Percentiles rank a stretch among this genome's conserved stretches.
These are phyloP conservation scores for Dissoconium aciculare DNA, from an alignment of 2,329 filamentous ascomycete species.

Conservation along the genomic window DNA sequence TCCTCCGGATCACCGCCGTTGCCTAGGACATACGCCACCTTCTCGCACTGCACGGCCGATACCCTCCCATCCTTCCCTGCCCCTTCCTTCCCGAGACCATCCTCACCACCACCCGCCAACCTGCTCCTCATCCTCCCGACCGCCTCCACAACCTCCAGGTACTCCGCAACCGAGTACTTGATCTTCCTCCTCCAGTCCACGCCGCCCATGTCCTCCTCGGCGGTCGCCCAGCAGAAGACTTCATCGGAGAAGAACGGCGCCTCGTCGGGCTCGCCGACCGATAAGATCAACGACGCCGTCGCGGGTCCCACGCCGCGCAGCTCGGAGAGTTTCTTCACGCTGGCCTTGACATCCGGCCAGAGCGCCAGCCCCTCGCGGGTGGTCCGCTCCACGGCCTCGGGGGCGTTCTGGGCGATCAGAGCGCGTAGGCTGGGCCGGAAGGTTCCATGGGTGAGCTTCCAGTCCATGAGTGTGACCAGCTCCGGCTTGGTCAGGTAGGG, in stretches of 20 bases:
- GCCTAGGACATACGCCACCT: conserved; percentile 12
- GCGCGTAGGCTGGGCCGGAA: conserved; percentile 33
- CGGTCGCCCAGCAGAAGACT: conserved; percentile 56
- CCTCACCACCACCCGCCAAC: conserved; percentile 25
- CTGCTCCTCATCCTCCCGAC: conserved; percentile 27
- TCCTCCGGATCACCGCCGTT: too few relatives aligned
- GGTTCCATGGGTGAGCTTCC: conserved; percentile 51
- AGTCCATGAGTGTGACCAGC: conserved; percentile 47
- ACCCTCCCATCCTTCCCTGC: conserved; percentile 2
- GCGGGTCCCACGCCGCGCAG: conserved; percentile 67
- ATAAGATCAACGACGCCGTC: conserved; percentile 59
- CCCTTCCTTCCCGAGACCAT: conserved; percentile 2
- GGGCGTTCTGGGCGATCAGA: conserved; percentile 44
- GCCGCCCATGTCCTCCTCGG: conserved; percentile 25
- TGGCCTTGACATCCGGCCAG: conserved; percentile 29
- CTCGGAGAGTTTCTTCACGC: conserved; percentile 41
- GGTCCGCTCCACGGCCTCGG: conserved; percentile 31
- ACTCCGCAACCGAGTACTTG: conserved; percentile 59
- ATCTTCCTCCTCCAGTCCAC: conserved; percentile 37
- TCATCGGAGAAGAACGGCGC: conserved; percentile 72
- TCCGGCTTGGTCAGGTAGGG: conserved; percentile 40
- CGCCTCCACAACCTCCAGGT: conserved; percentile 37
- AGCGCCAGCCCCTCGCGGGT: conserved; percentile 39
- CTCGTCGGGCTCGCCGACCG: conserved; percentile 43
- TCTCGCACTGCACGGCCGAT: conserved; percentile 10